phyloP scores from a whole-genome alignment of 306 rosid genomes.

The Malus sieversii region DNA sequence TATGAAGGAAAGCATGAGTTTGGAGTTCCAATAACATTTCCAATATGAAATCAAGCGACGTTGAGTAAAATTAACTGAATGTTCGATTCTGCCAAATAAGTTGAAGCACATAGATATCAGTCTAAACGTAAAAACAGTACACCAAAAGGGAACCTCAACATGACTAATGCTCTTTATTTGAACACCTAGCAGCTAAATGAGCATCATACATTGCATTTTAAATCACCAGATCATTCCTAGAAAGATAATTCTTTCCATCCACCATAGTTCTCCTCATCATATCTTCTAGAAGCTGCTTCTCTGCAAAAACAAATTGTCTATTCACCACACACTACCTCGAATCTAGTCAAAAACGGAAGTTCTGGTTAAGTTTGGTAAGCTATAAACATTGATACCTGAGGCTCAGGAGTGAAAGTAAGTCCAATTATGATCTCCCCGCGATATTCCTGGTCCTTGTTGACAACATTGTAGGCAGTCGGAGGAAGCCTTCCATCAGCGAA shows the following conservation, averaged over 20 bases:
- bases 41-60: background rate
- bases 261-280: conserved; percentile 33
- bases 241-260: conserved; percentile 61
- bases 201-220: background rate
- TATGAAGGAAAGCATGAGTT: background rate
- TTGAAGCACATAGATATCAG: background rate
- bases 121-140: background rate
- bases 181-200: background rate
- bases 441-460: conserved; percentile 33
- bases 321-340: background rate
- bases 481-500: conserved; percentile 45
- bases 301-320: background rate
- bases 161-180: background rate
- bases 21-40: background rate
- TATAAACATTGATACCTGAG: background rate
- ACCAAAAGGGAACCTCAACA: background rate
- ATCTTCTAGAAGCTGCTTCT: background rate
- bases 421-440: conserved; percentile 48
- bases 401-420: conserved; percentile 41
- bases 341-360: background rate
- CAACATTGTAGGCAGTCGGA: conserved; percentile 45
- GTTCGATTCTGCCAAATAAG: background rate
- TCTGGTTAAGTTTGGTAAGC: background rate
- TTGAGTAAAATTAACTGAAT: background rate
- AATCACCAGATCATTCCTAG: background rate